These are phyloP conservation scores for Chalciporus chontae DNA, from an alignment of 768 basidiomycete genomes.

Conservation along the genomic window DNA sequence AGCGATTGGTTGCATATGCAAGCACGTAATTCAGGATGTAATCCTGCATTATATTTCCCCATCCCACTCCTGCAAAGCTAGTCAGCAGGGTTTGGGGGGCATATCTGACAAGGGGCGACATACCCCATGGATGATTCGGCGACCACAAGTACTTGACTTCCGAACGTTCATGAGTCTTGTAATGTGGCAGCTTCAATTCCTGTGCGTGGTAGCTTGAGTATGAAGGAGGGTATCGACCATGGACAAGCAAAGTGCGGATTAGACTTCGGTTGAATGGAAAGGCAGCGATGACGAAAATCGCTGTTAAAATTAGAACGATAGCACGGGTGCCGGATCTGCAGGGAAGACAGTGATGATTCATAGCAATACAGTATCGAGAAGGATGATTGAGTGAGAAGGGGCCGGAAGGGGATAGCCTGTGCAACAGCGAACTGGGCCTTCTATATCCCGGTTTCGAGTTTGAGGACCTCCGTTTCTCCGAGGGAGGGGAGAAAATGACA, in stretches of 20 bases:
- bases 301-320: slow-evolving; percentile 4
- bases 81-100: too few species aligned
- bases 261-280: slow-evolving; percentile 25
- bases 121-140: slow-evolving; percentile 39
- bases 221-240: slow-evolving; percentile 35
- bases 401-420: too few species aligned
- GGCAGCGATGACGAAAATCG: slow-evolving; percentile 10
- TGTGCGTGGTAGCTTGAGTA: slow-evolving; percentile 36
- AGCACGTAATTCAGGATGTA: slow-evolving; percentile 33
- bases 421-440: too few species aligned
- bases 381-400: too few species aligned
- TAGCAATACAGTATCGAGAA: slow-evolving; percentile 1
- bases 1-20: slow-evolving; percentile 30
- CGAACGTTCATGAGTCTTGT: slow-evolving; percentile 31
- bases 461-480: too few species aligned
- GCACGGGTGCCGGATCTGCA: slow-evolving; percentile 4
- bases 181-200: slow-evolving; percentile 40
- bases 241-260: slow-evolving; percentile 7
- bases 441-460: too few species aligned
- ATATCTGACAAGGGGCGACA: too few species aligned
- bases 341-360: neutral
- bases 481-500: too few species aligned
- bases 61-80: slow-evolving; percentile 29
- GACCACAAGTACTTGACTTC: slow-evolving; percentile 42
- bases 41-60: slow-evolving; percentile 40